Percentiles rank a stretch among this genome's conserved stretches.
These are phyloP conservation scores for Chaetothyriales sp. DNA, from an alignment of 2,329 filamentous ascomycete genomes.

Conservation along the genomic window DNA sequence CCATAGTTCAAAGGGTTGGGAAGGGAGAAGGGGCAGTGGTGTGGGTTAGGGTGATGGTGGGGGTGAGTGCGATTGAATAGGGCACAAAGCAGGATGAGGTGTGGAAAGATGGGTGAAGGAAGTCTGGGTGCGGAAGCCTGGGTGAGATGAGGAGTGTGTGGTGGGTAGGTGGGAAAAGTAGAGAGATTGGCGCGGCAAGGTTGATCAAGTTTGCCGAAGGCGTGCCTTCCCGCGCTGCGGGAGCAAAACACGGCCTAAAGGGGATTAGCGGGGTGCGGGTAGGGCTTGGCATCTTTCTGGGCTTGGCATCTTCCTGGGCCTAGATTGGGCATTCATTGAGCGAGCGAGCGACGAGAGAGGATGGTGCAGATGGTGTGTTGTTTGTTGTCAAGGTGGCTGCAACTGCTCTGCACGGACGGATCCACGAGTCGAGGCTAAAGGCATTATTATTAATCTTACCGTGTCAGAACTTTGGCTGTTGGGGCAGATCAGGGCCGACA, in stretches of 20 bases:
- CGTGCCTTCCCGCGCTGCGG: neutral
- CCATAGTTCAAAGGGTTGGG: constrained; percentile 35
- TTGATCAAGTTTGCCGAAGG: neutral
- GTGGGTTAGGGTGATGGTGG: neutral
- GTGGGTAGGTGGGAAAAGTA: neutral
- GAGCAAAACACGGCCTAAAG: neutral
- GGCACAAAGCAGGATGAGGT: constrained; percentile 5
- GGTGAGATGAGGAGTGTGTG: constrained; percentile 7
- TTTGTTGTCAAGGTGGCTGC: neutral
- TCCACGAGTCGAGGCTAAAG: neutral
- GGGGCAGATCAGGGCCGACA: neutral
- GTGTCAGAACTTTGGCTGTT: neutral
- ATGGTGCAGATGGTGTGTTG: neutral
- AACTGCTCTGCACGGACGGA: neutral
- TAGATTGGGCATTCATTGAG: neutral
- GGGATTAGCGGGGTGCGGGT: neutral
- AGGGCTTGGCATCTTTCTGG: neutral
- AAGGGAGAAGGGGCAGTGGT: no score
- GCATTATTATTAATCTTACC: neutral
- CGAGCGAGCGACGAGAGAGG: neutral
- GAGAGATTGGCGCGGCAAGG: constrained; percentile 5
- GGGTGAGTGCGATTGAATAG: neutral
- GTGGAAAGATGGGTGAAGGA: constrained; percentile 4
- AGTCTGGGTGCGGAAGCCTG: constrained; percentile 9
- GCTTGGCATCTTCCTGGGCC: neutral